These are phyloP conservation scores for Helenozyma baotianmanensis DNA, from an alignment of 805 yeast genomes.

Conservation along the genomic window DNA sequence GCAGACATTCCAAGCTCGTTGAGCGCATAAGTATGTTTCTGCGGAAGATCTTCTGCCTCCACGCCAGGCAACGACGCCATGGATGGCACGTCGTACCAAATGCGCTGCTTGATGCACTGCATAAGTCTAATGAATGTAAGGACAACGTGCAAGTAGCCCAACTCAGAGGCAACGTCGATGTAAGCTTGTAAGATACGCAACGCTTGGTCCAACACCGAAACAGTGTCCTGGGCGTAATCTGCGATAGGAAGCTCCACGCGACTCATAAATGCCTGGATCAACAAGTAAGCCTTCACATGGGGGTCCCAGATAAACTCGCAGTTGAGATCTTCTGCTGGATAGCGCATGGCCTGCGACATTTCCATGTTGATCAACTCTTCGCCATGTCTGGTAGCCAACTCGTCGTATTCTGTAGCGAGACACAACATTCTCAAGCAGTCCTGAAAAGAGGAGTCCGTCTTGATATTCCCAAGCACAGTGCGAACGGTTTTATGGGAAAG, in stretches of 20 bases:
- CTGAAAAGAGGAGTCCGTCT: conserved; percentile 39
- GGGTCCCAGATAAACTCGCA: conserved; percentile 78
- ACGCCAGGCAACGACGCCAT: conserved; percentile 48
- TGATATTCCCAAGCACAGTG: conserved; percentile 21
- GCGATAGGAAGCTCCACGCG: conserved; percentile 84
- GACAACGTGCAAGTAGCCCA: conserved; percentile 65
- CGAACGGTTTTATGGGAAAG: conserved; percentile 87
- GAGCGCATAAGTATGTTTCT: conserved; percentile 16
- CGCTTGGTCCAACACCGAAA: conserved; percentile 89
- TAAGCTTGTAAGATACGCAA: conserved; percentile 90
- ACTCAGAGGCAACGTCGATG: conserved; percentile 83
- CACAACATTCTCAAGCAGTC: conserved; percentile 58
- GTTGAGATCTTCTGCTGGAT: conserved; percentile 49
- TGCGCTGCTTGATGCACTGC: conserved; percentile 85
- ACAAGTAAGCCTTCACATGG: conserved; percentile 70
- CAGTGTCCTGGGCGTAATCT: conserved; percentile 90
- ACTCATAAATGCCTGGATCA: conserved; percentile 68
- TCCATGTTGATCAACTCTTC: conserved; percentile 70
- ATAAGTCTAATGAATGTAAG: conserved; percentile 60
- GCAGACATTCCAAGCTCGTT: conserved; percentile 41
- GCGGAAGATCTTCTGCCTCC: background rate
- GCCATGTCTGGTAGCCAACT: conserved; percentile 85
- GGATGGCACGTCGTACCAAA: conserved; percentile 78
- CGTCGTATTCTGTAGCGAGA: conserved; percentile 77
- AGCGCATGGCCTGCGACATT: conserved; percentile 55